These are phyloP conservation scores for Mucor indicus DNA, from an alignment of 371 early-diverging fungal genomes.

Conservation along the genomic window DNA sequence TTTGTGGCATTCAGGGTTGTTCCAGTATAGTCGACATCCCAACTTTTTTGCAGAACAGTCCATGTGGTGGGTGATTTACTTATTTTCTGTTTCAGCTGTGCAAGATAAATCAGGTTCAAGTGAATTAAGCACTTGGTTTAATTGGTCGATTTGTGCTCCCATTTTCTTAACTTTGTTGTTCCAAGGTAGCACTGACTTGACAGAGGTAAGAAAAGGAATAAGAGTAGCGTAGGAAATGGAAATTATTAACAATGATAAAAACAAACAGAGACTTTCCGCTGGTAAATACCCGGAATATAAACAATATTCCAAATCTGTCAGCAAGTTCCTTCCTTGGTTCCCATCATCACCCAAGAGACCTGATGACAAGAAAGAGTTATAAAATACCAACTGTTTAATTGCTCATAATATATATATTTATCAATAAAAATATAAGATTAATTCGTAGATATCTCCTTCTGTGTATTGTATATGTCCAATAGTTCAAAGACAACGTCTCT, in stretches of 20 bases:
- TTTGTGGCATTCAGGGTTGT: conserved; percentile 67
- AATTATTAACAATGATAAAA: background rate
- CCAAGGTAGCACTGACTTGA: conserved; percentile 70
- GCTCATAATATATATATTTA: too few species aligned
- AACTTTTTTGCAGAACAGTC: conserved; percentile 79
- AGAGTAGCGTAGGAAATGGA: conserved; percentile 14
- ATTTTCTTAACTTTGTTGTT: conserved; percentile 63
- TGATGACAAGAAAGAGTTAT: conserved; percentile 9
- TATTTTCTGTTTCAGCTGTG: conserved; percentile 58
- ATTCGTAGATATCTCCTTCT: too few species aligned
- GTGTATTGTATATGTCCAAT: too few species aligned
- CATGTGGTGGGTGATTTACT: conserved; percentile 64
- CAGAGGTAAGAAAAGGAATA: conserved; percentile 53
- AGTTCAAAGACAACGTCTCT: too few species aligned
- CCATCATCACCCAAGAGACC: conserved; percentile 1
- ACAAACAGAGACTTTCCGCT: conserved; percentile 45
- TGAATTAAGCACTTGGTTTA: conserved; percentile 29
- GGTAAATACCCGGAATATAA: conserved; percentile 75
- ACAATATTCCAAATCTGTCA: conserved; percentile 60
- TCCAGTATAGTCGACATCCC: conserved; percentile 75
- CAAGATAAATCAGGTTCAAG: conserved; percentile 6
- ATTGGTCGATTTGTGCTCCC: conserved; percentile 62
- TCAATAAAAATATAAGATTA: too few species aligned
- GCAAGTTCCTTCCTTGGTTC: conserved; percentile 62
- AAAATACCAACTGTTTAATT: too few species aligned